Evolutionary conservation across 768 basidiomycete genomes (phyloP), one percentile per base, ranked within the genome.

Genomic region (Lactarius vividus): DNA sequence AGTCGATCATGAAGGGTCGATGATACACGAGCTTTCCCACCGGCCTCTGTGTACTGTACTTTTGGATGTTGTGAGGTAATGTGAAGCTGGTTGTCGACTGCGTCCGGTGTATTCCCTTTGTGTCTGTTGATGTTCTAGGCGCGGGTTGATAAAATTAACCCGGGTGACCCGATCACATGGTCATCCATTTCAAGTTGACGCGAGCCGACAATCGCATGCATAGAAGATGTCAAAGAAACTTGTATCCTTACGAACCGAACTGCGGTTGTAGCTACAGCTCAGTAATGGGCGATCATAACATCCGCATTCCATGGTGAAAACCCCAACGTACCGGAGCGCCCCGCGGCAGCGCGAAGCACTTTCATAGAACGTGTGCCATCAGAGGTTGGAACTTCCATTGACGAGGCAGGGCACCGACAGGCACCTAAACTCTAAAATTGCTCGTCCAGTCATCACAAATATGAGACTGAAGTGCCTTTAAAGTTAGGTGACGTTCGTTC

Each of bases 1-100:
- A 90, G 63, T 91, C 89, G 33, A 88, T 93, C 4, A 87, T 89
- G 87, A 93, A 92, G 74, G 82, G 83, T 11, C 77, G 89, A 72
- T 88, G 42, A 66, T 33, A 23, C 13, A 16, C 0, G 15, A 26
- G 33, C 3, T 15, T 33, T 33, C 16, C 20, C 0, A 54, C 9
- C 26, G n/a, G 20, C 8, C 5, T 11, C 23, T 20, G 23, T 46
- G 23, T 42, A 7, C 1, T 46, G 23, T 42, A 7, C 1, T 18
- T 16, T 46, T 33, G 23, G 23, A 28, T 28, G 33, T 52, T 26
- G 26, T 15, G 13, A 26, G n/a, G n/a, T n/a, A n/a, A n/a, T n/a
- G n/a, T n/a, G n/a, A n/a, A n/a, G 13, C 49, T 26, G 6, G 23
- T 26, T 16, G 49, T 52, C 15, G 49, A 52, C 49, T 52, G 49